Percentiles rank a stretch among this genome's conserved stretches.
Evolutionary conservation across 1,139 yeast species (phyloP).

Genomic region (Schizosaccharomyces versatilis): DNA sequence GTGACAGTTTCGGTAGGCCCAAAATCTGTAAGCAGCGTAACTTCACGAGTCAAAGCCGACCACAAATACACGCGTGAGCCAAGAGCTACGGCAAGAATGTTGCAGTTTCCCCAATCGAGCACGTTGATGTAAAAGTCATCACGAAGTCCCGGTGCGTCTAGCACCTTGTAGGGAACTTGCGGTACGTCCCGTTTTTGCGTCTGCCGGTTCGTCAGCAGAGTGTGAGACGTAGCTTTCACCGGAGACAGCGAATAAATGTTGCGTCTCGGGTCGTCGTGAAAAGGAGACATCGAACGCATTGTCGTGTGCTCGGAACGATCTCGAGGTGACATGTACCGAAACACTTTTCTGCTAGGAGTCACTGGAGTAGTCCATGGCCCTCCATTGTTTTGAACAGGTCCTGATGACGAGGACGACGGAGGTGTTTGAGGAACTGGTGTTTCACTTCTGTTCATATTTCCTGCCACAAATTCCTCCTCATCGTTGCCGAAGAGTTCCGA

Average conservation of each 20-base stretch:
- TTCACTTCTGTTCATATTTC: neutral
- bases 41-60: conserved; percentile 78
- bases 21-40: conserved; percentile 55
- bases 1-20: conserved; percentile 43
- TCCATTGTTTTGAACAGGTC: neutral
- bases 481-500: conserved; percentile 84
- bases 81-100: conserved; percentile 71
- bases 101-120: conserved; percentile 90
- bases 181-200: conserved; percentile 49
- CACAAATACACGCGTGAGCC: conserved; percentile 76
- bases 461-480: neutral
- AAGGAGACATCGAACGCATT: neutral
- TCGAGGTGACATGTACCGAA: neutral
- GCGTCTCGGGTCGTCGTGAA: conserved; percentile 23
- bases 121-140: conserved; percentile 84
- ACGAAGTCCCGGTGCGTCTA: conserved; percentile 87
- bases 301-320: neutral
- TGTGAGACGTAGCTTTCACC: conserved; percentile 71
- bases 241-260: conserved; percentile 69
- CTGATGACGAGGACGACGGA: neutral
- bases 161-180: conserved; percentile 74
- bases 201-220: conserved; percentile 56
- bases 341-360: neutral
- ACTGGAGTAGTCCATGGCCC: neutral
- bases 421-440: neutral